Percentiles rank a stretch among this genome's conserved stretches.
Conservation (phyloP, 208 protist genomes). For the Acanthamoeba castellanii region DNA sequence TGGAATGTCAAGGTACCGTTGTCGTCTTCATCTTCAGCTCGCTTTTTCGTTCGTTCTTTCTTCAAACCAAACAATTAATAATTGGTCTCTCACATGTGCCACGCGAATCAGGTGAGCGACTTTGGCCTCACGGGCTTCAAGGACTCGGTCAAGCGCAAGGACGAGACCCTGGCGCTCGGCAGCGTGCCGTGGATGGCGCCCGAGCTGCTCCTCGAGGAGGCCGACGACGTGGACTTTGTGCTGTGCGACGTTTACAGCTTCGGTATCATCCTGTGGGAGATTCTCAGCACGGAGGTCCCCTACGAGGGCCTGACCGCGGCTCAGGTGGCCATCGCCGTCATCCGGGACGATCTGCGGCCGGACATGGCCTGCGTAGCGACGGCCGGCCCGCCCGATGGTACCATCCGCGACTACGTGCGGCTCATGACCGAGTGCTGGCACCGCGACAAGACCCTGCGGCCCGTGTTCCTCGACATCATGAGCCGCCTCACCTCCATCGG, state of each 20-base stretch:
- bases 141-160: too few species aligned
- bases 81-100: background rate
- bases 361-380: background rate
- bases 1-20: background rate
- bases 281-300: background rate
- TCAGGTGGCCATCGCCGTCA: background rate
- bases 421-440: background rate
- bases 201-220: background rate
- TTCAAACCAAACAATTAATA: too few species aligned
- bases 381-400: background rate
- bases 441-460: background rate
- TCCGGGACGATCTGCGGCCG: background rate
- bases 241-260: constrained; percentile 51
- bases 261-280: constrained; percentile 47
- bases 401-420: background rate
- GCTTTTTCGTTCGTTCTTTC: too few species aligned
- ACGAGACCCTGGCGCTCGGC: too few species aligned
- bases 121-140: background rate
- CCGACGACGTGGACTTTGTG: too few species aligned
- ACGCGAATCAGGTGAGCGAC: background rate
- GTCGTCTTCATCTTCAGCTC: background rate
- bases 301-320: background rate
- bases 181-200: background rate
- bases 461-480: constrained; percentile 9
- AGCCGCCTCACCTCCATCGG: background rate